Conservation (phyloP, 148 eudicot species). For the Rhododendron ferrugineum region DNA sequence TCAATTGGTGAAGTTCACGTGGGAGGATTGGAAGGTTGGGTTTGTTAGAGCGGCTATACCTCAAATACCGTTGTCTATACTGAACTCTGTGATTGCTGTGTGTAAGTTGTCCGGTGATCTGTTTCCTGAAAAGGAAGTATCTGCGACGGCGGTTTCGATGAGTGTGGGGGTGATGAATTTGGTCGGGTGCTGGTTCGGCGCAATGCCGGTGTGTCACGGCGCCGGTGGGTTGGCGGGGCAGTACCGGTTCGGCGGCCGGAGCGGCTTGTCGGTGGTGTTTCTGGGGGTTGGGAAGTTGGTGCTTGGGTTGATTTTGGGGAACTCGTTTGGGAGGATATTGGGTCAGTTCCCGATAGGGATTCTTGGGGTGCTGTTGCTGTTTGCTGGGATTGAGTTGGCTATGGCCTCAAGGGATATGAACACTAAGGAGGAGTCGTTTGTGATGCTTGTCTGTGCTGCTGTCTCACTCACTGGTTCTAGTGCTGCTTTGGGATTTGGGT, state of each 20-base stretch:
- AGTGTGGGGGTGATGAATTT: constrained; percentile 54
- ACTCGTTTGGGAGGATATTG: constrained; percentile 46
- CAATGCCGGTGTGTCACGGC: constrained; percentile 61
- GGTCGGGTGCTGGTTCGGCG: constrained; percentile 60
- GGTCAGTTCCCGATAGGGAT: constrained; percentile 45
- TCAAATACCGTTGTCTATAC: constrained; percentile 43
- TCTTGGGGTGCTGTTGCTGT: constrained; percentile 45
- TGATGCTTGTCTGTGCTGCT: constrained; percentile 60
- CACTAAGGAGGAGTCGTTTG: constrained; percentile 48
- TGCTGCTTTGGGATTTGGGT: constrained; percentile 51
- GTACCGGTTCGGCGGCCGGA: constrained; percentile 51
- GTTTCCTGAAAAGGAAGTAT: constrained; percentile 36
- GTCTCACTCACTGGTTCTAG: constrained; percentile 56
- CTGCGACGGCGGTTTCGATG: constrained; percentile 39
- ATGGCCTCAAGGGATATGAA: constrained; percentile 60
- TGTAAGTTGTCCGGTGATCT: constrained; percentile 46
- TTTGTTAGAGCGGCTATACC: constrained; percentile 46
- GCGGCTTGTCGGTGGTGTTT: constrained; percentile 46
- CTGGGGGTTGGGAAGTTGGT: constrained; percentile 38
- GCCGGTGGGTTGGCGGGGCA: constrained; percentile 62
- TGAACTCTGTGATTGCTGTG: constrained; percentile 53
- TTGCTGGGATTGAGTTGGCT: constrained; percentile 58
- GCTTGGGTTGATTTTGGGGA: constrained; percentile 42
- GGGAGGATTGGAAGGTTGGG: constrained; percentile 51
- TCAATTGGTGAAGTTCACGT: constrained; percentile 31